Base-by-base conservation (phyloP, 23 red algal species). In the Chondrus crispus region DNA sequence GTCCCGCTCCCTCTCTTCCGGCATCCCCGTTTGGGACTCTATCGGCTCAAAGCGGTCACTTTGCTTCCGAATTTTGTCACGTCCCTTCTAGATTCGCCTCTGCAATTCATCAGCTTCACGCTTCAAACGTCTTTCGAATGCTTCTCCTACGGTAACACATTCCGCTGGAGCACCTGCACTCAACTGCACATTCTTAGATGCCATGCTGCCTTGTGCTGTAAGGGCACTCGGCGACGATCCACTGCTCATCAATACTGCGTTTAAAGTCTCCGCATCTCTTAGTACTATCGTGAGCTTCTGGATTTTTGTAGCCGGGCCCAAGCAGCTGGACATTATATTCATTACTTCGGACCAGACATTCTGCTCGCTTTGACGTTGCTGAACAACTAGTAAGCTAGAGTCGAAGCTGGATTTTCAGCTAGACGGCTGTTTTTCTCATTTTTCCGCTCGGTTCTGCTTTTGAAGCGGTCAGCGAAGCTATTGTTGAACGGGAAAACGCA, bases 401-500 rank as follows among this genome's bases (percentile, higher is more conserved):
- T 20, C 44, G 24, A 30, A n/a, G 49, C 51, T 5, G 78, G 78
- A 0, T 36, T 51, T 8, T 35, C 3, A 2, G 47, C 48, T 35
- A 57, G 20, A 13, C 29, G 43, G 29, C 33, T 28, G 19, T 57
- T 55, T 32, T 32, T 66, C 60, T 66, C 60, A 22, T 66, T n/a
- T 32, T 32, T 66, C 60, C 35, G 60, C 60, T 32, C 60, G 26
- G 35, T 66, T 32, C 60, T 66, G 26, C 16, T 64, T 48, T 87
- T 71, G 46, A 73, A 87, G 12, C 68, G 37, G 2, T 87, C 68
- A 5, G 83, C 44, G 52, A 87, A 87, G 2, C 29, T 6, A 3
- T 57, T 14, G 12, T 87, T 9, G 35, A 87, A 87, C 1, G 83
- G 62, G 33, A 55, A 87, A 41, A 87, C 14, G 10, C 83, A 57